Evolutionary conservation across 2,329 filamentous ascomycete species (phyloP).

Genomic region (Nigrospora oryzae): DNA sequence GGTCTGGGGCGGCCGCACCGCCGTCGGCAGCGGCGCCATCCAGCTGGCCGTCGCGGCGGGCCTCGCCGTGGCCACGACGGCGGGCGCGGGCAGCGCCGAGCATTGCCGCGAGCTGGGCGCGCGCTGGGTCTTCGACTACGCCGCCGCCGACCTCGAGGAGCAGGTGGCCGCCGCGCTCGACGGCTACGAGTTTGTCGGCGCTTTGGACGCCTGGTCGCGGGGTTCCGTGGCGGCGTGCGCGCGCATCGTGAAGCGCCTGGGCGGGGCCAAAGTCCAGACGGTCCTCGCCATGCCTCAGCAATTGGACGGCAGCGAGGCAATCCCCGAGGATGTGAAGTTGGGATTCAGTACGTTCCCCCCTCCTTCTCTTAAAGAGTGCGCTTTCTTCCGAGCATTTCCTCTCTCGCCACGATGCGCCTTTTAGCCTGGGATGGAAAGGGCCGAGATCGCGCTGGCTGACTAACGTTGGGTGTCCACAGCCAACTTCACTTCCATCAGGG

Average conservation of each 20-base stretch:
- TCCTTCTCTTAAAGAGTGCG: too few species aligned
- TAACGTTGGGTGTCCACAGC: conserved; percentile 16
- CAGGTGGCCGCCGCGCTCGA: conserved; percentile 18
- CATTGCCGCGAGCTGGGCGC: conserved; percentile 13
- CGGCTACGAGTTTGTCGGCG: conserved; percentile 19
- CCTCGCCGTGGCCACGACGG: conserved; percentile 28
- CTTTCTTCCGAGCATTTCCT: background rate
- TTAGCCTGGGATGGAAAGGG: too few species aligned
- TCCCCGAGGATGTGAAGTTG: conserved; percentile 23
- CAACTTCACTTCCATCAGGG: conserved; percentile 17
- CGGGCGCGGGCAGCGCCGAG: conserved; percentile 18
- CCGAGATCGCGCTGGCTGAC: conserved; percentile 4
- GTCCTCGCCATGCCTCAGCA: too few species aligned
- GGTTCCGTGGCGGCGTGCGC: conserved; percentile 1
- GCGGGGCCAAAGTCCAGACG: background rate
- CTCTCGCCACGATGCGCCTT: too few species aligned
- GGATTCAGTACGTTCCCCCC: conserved; percentile 13
- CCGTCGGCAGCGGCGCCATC: conserved; percentile 31
- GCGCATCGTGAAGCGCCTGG: background rate
- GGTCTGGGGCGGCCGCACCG: conserved; percentile 24
- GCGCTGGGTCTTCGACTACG: conserved; percentile 14
- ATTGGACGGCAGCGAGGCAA: conserved; percentile 11
- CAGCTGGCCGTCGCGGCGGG: conserved; percentile 30
- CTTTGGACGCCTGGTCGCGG: conserved; percentile 9
- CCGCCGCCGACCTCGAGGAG: conserved; percentile 12